A percentile compares a stretch with the other conserved stretches of the same genome.
Conservation (phyloP, 495 filamentous ascomycete species). For the Aspergillus sclerotiicarbonarius region DNA sequence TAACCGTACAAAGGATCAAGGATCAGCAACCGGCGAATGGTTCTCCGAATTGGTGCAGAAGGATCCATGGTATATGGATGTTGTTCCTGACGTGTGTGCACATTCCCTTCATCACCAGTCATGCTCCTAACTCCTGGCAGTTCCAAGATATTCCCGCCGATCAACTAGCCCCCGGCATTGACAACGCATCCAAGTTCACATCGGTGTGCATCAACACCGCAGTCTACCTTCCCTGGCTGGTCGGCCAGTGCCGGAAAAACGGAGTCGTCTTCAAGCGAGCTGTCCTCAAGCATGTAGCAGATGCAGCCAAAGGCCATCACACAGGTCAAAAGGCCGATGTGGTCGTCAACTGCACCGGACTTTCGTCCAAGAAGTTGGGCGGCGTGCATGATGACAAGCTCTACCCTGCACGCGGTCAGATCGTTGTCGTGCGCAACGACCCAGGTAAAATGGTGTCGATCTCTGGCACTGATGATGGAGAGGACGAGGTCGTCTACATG, state of each 20-base stretch:
- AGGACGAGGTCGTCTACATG: conserved; percentile 78
- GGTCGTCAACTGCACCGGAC: conserved; percentile 84
- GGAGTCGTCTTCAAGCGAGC: conserved; percentile 64
- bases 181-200: conserved; percentile 69
- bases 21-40: conserved; percentile 48
- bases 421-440: conserved; percentile 83
- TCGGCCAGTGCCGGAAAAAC: conserved; percentile 67
- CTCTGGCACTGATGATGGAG: conserved; percentile 78
- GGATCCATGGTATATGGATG: conserved; percentile 79
- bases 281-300: conserved; percentile 66
- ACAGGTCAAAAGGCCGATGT: conserved; percentile 62
- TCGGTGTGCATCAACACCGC: conserved; percentile 91
- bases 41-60: conserved; percentile 61
- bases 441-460: conserved; percentile 64
- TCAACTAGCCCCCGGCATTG: conserved; percentile 58
- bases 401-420: conserved; percentile 79
- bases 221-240: conserved; percentile 82
- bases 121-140: conserved; percentile 22
- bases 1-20: conserved; percentile 60
- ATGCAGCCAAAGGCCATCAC: conserved; percentile 66
- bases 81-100: conserved; percentile 65
- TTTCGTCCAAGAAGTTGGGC: conserved; percentile 69
- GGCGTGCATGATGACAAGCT: conserved; percentile 78
- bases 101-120: background rate
- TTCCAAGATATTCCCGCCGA: conserved; percentile 55